Base-by-base conservation (phyloP, 768 basidiomycete species). In the Dioszegia aurantiaca region DNA sequence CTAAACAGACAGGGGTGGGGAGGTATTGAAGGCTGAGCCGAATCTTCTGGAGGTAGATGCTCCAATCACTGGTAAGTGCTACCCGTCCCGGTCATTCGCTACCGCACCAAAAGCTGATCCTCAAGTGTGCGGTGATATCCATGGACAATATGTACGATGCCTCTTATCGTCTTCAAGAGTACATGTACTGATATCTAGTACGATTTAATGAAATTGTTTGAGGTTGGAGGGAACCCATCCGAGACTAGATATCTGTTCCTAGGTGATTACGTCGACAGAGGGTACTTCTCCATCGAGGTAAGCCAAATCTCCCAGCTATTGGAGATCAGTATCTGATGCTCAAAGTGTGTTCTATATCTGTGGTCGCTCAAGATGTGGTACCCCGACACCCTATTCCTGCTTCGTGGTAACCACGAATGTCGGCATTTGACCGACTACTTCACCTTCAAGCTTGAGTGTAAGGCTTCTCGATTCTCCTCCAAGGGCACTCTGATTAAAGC, bases 331-430 rank as follows among this genome's bases (percentile, higher is more conserved):
- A 55, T 41, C 36, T 55, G 39, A 51, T 23, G 27, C 2, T 31
- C 0, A 72, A 33, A 98, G 93, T 98, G 94, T 75, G 94, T 98
- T 19, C 80, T 98, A 44, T 99, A 99, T 77, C 83, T 99, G 27
- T 99, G 93, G 93, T 84, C 91, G 1, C 82, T 99, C 77, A 99
- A 99, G 81, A 97, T 99, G 76, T 97, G 94, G 92, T 98, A 97
- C 77, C 95, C 95, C 51, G 86, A 93, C 67, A 95, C 93, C 26
- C 81, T 98, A 36, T 97, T 94, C 82, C 84, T 99, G 39, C 83
- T 99, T 33, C 89, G 95, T 48, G 95, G 95, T 47, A 99, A 99
- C 71, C 95, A 99, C 77, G 95, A 99, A 80, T 99, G 95, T 76
- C 86, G 95, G 47, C 95, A 98, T 80, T 79, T 98, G 76, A 99